A percentile compares a stretch with the other conserved stretches of the same genome.
Evolutionary conservation across 2,329 filamentous ascomycete species (phyloP).

Genomic region (Aspergillus felis): DNA sequence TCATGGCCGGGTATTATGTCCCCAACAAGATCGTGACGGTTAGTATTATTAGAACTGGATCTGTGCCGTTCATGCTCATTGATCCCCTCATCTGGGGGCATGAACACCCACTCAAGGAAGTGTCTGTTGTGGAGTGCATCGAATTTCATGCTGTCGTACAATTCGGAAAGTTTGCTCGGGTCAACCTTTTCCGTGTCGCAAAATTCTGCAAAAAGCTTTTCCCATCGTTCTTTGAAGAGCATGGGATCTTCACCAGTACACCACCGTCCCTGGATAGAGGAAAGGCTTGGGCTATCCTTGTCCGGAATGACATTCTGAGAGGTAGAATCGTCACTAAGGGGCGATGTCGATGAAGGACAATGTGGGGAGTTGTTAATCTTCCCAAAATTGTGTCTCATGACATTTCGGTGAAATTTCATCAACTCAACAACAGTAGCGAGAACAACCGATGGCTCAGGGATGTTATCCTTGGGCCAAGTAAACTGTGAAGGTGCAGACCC

Average conservation of each 20-base stretch:
- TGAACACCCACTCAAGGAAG: conserved; percentile 97
- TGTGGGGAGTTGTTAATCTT: conserved; percentile 61
- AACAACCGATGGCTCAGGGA: conserved; percentile 90
- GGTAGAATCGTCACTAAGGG: background rate
- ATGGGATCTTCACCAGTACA: conserved; percentile 94
- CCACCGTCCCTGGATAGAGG: conserved; percentile 82
- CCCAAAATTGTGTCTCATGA: conserved; percentile 91
- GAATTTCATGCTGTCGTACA: conserved; percentile 99
- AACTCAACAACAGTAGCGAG: conserved; percentile 87
- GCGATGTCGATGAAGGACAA: background rate
- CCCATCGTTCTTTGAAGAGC: conserved; percentile 94
- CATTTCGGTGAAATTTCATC: conserved; percentile 94
- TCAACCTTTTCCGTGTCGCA: conserved; percentile 97
- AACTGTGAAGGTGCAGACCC: conserved; percentile 95
- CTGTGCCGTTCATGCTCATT: conserved; percentile 58
- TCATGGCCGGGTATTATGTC: conserved; percentile 23
- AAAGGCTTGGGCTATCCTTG: conserved; percentile 51
- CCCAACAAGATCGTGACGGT: conserved; percentile 14
- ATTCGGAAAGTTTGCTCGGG: conserved; percentile 95
- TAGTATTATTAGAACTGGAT: conserved; percentile 15
- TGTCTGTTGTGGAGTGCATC: conserved; percentile 94
- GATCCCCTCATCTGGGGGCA: conserved; percentile 73
- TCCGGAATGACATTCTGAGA: conserved; percentile 14
- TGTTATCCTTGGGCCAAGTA: conserved; percentile 90
- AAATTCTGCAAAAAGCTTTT: conserved; percentile 96